A percentile compares a stretch with the other conserved stretches of the same genome.
Conservation (phyloP, 2,329 filamentous ascomycete genomes). For the Aspergillus sp. region DNA sequence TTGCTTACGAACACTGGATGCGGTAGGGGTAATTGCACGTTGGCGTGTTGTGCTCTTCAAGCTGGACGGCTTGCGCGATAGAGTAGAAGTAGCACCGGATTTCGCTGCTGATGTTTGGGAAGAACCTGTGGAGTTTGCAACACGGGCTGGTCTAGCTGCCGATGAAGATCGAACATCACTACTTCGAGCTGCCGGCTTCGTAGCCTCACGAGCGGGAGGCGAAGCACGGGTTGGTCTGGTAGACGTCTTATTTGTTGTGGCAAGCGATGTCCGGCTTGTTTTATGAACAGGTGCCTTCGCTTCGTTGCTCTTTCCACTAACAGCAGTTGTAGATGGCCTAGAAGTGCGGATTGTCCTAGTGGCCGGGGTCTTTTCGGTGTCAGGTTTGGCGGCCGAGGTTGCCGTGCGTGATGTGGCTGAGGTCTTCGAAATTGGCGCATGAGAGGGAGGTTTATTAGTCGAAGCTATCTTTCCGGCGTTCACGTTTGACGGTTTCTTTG, state of each 20-base stretch:
- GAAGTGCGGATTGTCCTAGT: conserved; percentile 18
- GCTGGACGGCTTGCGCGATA: conserved; percentile 39
- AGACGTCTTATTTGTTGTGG: conserved; percentile 27
- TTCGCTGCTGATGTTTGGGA: conserved; percentile 43
- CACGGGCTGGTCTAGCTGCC: conserved; percentile 40
- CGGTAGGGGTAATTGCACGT: conserved; percentile 25
- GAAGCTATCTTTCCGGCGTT: conserved; percentile 25
- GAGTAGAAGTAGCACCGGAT: conserved; percentile 17
- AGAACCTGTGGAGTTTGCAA: conserved; percentile 41
- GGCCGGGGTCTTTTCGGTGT: conserved; percentile 10
- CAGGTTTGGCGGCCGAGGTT: conserved; percentile 21
- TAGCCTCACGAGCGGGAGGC: conserved; percentile 29
- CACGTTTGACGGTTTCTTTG: conserved; percentile 35
- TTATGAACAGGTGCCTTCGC: conserved; percentile 30
- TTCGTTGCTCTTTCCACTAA: conserved; percentile 29
- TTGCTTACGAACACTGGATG: conserved; percentile 29
- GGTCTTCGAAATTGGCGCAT: conserved; percentile 22
- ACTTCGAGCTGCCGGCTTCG: conserved; percentile 26
- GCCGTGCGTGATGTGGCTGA: conserved; percentile 20
- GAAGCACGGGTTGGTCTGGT: conserved; percentile 28
- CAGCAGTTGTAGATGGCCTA: conserved; percentile 30
- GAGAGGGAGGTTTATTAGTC: conserved; percentile 19
- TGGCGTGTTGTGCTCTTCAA: conserved; percentile 28
- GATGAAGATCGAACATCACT: conserved; percentile 38
- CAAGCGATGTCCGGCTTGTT: conserved; percentile 32